A percentile compares a stretch with the other conserved stretches of the same genome.
These are phyloP conservation scores for Sporothrix mexicana DNA, from an alignment of 2,329 filamentous ascomycete genomes.

Conservation along the genomic window DNA sequence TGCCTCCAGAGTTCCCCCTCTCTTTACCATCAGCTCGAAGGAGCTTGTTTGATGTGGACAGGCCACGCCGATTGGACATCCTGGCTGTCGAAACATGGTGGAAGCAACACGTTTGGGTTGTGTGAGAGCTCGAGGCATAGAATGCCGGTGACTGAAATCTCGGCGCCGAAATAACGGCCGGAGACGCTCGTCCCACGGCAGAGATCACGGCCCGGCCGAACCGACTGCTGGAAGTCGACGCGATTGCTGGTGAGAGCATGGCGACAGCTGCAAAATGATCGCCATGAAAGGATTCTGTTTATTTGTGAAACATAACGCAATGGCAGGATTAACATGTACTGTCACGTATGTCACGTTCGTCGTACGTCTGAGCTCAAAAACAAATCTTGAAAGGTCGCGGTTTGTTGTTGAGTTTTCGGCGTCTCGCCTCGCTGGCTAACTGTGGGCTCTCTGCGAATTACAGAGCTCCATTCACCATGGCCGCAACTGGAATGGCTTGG, in stretches of 20 bases:
- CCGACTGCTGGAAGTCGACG: constrained; percentile 23
- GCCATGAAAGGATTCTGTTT: constrained; percentile 22
- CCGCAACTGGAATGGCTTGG: constrained; percentile 15
- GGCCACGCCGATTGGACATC: constrained; percentile 62
- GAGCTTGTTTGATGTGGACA: constrained; percentile 70
- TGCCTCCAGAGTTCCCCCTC: not conserved
- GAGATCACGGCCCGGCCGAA: constrained; percentile 26
- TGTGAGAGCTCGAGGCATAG: too few species aligned
- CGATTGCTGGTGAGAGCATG: constrained; percentile 32
- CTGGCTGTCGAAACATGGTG: constrained; percentile 53
- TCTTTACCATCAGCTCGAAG: constrained; percentile 50
- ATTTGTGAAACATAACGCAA: not conserved
- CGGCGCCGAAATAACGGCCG: not conserved
- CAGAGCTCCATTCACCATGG: not conserved
- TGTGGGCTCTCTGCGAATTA: constrained; percentile 4
- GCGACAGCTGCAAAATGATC: not conserved
- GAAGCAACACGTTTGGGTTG: constrained; percentile 18
- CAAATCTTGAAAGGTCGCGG: not conserved
- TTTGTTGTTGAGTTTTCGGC: constrained; percentile 17
- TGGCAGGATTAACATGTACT: not conserved
- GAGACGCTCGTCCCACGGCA: not conserved
- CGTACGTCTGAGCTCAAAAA: not conserved
- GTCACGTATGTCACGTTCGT: not conserved
- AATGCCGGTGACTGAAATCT: too few species aligned
- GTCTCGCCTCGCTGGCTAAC: not conserved